Evolutionary conservation across 2,329 filamentous ascomycete species (phyloP), one percentile per base, ranked within the genome.

Genomic region (Exophiala oligosperma): DNA sequence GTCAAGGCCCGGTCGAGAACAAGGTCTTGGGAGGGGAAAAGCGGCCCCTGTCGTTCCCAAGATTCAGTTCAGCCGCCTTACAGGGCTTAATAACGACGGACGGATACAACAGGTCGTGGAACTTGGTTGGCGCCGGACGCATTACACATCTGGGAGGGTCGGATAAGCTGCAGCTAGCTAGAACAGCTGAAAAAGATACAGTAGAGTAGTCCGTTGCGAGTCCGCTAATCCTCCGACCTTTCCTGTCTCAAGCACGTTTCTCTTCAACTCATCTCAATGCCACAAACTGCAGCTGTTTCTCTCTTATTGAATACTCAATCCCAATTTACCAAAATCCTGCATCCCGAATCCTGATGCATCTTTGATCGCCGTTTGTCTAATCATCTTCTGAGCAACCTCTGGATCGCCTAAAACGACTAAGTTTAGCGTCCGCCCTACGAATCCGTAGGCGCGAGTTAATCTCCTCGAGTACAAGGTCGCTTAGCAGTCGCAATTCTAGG

Each of bases 401-500:
- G 7, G n/a, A n/a, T 17, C 14, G 51, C 46, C 50, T 54, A 50
- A 53, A 51, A 40, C 29, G 37, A 47, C 51, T 23, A 38, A 51
- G 46, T 58, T 44, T 58, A 58, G 56, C 56, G 47, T 50, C 37
- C 28, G 56, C 37, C 46, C 28, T 23, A 54, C 37, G 41, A 14
- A 12, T 35, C 32, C 32, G 9, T 11, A 35, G 23, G 40, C 32
- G 49, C 29, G 32, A 41, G 44, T 37, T 37, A 58, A 54, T 58
- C 37, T 58, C 56, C 46, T 49, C 38, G 46, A 28, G n/a, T 17
- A 9, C 32, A 35, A 17, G 32, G 26, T 28, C 46, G 24, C 28
- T 32, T 48, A 29, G n/a, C 46, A 9, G 11, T 32, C 26, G 24
- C 28, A 29, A 28, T 29, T 46, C 17, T 8, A 35, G 32, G 9